Evolutionary conservation across 129 eudicot genomes (phyloP), one percentile per base, ranked within the genome.

Genomic region (Oenanthe sinensis): DNA sequence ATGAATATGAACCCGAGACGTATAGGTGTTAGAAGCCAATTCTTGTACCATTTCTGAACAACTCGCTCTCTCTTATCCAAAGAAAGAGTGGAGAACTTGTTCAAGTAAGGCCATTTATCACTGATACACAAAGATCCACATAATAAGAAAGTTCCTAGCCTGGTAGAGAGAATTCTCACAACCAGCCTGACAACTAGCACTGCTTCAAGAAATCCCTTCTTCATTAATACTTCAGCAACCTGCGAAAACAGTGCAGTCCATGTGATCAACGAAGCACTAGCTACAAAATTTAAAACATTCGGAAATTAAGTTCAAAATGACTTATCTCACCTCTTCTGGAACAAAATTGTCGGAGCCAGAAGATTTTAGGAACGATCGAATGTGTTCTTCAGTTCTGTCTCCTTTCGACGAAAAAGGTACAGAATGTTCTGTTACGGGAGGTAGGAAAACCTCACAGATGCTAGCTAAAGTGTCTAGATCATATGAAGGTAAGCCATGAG

Each of bases 71-170:
- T 89, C 70, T 85, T 91, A 14, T 85, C 85, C 75, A 84, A 54
- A 12, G 89, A 46, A 28, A 94, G 84, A 8, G 78, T 67, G 5
- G 89, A 84, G 63, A 94, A 94, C 7, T 84, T 91, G 80, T 86
- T 83, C 43, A 94, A 33, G 47, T 76, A 88, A 0, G 98, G 98
- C 97, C 98, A 89, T 81, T 82, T 62, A 15, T 80, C 15, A 2
- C 86, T 71, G 39, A 88, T 78, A 84, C 93, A 89, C 24, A 83
- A 77, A 16, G 81, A 78, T 11, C 98, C 98, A 79, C 87, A 87
- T 0, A 94, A 73, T 80, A 94, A 77, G 5, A 94, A 75, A 2
- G 96, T 91, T 67, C 98, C 98, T 28, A 91, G 40, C 76, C 96
- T 86, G 44, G 81, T 85, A 0, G 98, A 94, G 36, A 91, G 83